These are phyloP conservation scores for Aotearoamyces nothofagi DNA, from an alignment of 2,329 filamentous ascomycete genomes.

Conservation along the genomic window DNA sequence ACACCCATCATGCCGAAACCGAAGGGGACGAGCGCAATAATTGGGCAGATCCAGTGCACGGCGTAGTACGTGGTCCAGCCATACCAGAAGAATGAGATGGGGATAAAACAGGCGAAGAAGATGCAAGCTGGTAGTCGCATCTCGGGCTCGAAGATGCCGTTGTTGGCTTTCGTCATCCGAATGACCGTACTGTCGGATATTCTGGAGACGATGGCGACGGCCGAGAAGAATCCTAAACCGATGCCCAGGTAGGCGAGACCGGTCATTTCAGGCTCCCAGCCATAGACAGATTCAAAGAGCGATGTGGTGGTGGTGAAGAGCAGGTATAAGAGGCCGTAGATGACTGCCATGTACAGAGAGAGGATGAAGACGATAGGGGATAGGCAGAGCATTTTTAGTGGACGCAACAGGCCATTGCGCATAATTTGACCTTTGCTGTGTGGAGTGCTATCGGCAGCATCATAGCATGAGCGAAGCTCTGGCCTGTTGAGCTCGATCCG, in stretches of 20 bases:
- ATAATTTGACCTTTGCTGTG: constrained; percentile 18
- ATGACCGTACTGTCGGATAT: constrained; percentile 30
- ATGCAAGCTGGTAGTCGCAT: constrained; percentile 27
- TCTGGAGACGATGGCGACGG: constrained; percentile 25
- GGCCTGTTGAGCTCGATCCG: constrained; percentile 28
- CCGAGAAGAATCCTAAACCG: constrained; percentile 24
- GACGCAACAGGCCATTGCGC: constrained; percentile 29
- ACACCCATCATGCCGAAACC: constrained; percentile 30
- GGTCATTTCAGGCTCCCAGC: constrained; percentile 24
- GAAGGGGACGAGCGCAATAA: constrained; percentile 26
- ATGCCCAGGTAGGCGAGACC: constrained; percentile 29
- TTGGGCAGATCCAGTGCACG: constrained; percentile 29
- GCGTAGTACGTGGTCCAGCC: constrained; percentile 28
- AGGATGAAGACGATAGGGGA: constrained; percentile 26
- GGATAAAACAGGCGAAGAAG: constrained; percentile 26
- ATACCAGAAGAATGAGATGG: constrained; percentile 33
- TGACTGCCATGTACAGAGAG: constrained; percentile 32
- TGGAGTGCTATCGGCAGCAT: constrained; percentile 12
- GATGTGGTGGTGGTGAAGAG: constrained; percentile 34
- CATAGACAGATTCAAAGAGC: constrained; percentile 29
- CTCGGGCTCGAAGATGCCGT: constrained; percentile 21
- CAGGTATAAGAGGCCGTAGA: constrained; percentile 38
- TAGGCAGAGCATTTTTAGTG: constrained; percentile 26
- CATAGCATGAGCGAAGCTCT: constrained; percentile 29
- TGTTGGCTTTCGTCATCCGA: constrained; percentile 28